phyloP scores from a whole-genome alignment of 805 yeast species.

The Komagataella populi region DNA sequence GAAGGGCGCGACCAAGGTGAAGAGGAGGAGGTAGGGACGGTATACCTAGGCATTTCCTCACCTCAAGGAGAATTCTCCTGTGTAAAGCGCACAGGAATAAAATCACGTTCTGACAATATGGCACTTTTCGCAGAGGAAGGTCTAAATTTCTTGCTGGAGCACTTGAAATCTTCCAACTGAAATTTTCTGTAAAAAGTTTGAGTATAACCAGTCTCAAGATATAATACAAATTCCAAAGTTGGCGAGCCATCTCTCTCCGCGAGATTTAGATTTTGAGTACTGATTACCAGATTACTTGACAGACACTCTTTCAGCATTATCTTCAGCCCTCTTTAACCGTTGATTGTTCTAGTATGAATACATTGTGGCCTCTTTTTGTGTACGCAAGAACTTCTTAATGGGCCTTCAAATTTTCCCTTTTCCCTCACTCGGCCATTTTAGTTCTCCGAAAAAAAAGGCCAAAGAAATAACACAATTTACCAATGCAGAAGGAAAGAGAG shows the following conservation, averaged over 20 bases:
- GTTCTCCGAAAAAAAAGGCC: too few relatives aligned
- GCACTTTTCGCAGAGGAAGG: slow-evolving; percentile 60
- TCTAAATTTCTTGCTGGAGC: slow-evolving; percentile 41
- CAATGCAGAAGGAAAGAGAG: too few relatives aligned
- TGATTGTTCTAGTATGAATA: too few relatives aligned
- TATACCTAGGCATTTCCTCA: slow-evolving; percentile 58
- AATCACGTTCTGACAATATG: slow-evolving; percentile 59
- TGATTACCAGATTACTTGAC: neutral
- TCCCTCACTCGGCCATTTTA: too few relatives aligned
- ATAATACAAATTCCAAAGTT: too few relatives aligned
- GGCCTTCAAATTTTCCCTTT: too few relatives aligned
- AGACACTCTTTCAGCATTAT: neutral
- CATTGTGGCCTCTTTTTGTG: too few relatives aligned
- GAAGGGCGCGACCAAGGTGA: slow-evolving; percentile 9
- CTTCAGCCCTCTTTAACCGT: neutral
- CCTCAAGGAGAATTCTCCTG: slow-evolving; percentile 42
- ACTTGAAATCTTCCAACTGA: slow-evolving; percentile 17
- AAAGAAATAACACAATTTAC: too few relatives aligned
- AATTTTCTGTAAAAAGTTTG: neutral
- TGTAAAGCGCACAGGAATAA: slow-evolving; percentile 26
- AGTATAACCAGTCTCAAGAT: neutral
- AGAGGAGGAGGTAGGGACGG: slow-evolving; percentile 43
- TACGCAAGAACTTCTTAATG: too few relatives aligned
- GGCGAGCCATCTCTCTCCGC: too few relatives aligned
- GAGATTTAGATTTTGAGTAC: neutral